Evolutionary conservation across 2,329 filamentous ascomycete genomes (phyloP), one percentile per base, ranked within the genome.

Genomic region (Madurella fahalii): DNA sequence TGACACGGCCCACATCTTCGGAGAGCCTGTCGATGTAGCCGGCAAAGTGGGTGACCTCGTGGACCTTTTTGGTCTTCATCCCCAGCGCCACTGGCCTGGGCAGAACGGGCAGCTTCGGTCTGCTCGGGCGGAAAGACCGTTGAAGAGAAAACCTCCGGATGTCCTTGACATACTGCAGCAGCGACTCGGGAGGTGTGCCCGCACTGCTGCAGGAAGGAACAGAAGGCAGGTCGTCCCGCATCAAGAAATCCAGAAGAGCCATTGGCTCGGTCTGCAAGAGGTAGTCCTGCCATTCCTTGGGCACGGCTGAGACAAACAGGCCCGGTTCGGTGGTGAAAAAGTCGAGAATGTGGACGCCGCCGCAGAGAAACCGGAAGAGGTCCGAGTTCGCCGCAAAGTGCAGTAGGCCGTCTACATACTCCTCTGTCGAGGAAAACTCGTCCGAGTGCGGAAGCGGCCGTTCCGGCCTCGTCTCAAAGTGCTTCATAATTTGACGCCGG

Each of bases 51-150:
- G 85, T 82, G 32, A 97, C 94, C 73, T 99, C 94, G 66, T 99
- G 94, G 1, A 90, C 80, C 72, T 99, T 99, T 70, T 99, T 99
- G 16, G 87, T 83, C 59, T 90, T 95, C 94, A 99, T 99, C 4
- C 94, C 94, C 13, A 95, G 81, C 0, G 89, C 82, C 15, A 96
- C 82, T 62, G 86, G 81, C 47, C 83, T 80, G 2, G 90, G 84
- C 18, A 95, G 69, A 61, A 78, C 77, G 5, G 81, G 76, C 52
- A 81, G 72, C 53, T 77, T 76, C 43, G 71, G 67, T 52, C 71
- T 67, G 13, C 65, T 65, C 0, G 75, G 69, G 1, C 69, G 64
- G 53, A 89, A 88, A 2, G 83, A 76, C 34, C 92, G 78, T 8
- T 73, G 72, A 25, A 97, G 73, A 12, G 85, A 83, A 60, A 92